Evolutionary conservation across 768 basidiomycete species (phyloP), one percentile per base, ranked within the genome.

Genomic region (Multifurca ochricompacta): DNA sequence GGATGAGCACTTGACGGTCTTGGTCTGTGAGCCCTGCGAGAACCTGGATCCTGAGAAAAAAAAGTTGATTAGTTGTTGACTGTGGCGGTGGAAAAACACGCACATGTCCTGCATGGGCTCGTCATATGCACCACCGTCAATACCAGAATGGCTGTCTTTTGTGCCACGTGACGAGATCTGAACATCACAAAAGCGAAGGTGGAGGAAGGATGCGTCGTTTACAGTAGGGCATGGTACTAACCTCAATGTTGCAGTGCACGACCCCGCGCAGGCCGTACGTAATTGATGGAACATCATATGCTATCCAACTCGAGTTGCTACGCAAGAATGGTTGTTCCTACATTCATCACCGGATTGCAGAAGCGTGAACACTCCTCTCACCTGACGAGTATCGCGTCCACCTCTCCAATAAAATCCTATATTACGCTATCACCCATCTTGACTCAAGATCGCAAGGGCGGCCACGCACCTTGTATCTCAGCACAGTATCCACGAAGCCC

Each of bases 261-360:
- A 99, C 95, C 0, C 96, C 96, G 42, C 96, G 79, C 52, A 97
- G 72, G 3, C 96, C 96, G 66, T 95, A 96, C 0, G 94, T 96
- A 48, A 98, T 85, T 64, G 94, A 97, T 0, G 96, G 94, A 6
- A 82, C 80, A 59, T 87, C 82, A 62, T 96, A 91, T 11, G 86
- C 86, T 59, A 98, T 91, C 94, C 95, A 99, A 9, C 91, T 94
- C 19, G 94, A 97, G 66, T 99, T 98, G 61, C 89, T 91, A 56
- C 10, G 16, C 1, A 48, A 1, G 18, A 25, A 30, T 35, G 5
- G 23, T 21, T 6, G 31, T 48, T 2, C 54, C 43, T 25, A n/a
- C 56, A 16, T 2, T 6, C 18, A 51, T 14, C 23, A 54, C 9
- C 16, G 21, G 21, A 14, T 18, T 39, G 16, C 14, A 23, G 25